Evolutionary conservation across 441 rosid genomes (phyloP).

Genomic region (Syzygium syzygioides): DNA sequence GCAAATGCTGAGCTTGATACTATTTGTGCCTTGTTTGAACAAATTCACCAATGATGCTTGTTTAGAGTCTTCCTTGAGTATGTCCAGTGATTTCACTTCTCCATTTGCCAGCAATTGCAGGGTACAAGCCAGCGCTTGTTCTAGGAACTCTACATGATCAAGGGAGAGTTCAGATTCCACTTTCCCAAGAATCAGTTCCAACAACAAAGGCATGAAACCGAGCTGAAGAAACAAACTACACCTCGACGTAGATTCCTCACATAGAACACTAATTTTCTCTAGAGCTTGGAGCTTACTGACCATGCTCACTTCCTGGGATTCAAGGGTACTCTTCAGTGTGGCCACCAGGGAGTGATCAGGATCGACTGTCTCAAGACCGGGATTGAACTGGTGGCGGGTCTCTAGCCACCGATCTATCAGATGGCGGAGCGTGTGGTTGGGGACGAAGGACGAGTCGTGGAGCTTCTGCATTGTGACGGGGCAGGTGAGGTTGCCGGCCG

Average conservation of each 20-base stretch:
- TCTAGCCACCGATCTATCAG: slow-evolving; percentile 21
- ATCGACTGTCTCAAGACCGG: neutral
- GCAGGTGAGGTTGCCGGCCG: slow-evolving; percentile 20
- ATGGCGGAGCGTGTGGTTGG: slow-evolving; percentile 51
- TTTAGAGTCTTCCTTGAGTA: neutral
- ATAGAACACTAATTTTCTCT: neutral
- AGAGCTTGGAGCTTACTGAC: neutral
- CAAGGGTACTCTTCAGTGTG: neutral
- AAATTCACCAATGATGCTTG: neutral
- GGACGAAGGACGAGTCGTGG: slow-evolving; percentile 42
- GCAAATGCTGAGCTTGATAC: neutral
- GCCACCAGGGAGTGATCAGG: neutral
- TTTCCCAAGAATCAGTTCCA: neutral
- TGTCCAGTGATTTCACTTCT: neutral
- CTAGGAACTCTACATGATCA: neutral
- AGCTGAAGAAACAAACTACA: neutral
- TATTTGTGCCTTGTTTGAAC: neutral
- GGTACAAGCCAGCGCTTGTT: slow-evolving; percentile 5
- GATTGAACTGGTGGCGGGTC: neutral
- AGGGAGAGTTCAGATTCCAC: neutral
- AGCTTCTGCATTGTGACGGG: slow-evolving; percentile 69
- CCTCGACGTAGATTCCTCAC: neutral
- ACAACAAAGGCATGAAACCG: slow-evolving; percentile 1
- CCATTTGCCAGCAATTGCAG: neutral
- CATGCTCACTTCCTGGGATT: neutral